Percentiles rank a stretch among this genome's conserved stretches.
Conservation (phyloP, 768 basidiomycete species). For the Russula dissimulans region DNA sequence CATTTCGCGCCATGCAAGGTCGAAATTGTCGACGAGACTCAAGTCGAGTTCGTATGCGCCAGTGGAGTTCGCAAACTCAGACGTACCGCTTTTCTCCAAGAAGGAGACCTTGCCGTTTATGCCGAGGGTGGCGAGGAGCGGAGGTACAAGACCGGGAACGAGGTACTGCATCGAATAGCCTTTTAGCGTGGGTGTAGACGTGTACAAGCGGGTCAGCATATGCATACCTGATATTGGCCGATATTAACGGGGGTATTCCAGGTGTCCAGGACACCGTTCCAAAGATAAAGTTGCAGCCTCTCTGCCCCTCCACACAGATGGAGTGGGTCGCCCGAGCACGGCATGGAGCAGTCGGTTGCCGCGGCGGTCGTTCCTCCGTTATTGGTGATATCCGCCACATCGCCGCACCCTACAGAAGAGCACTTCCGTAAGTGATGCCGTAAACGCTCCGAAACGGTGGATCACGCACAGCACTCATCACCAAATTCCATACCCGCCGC, state of each 20-base stretch:
- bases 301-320: slow-evolving; percentile 57
- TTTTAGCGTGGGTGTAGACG: background rate
- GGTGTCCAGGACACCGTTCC: slow-evolving; percentile 33
- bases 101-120: slow-evolving; percentile 77
- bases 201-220: background rate
- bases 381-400: slow-evolving; percentile 41
- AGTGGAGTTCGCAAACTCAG: slow-evolving; percentile 52
- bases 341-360: slow-evolving; percentile 34
- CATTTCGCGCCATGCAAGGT: slow-evolving; percentile 62
- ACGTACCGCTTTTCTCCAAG: slow-evolving; percentile 65
- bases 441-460: background rate
- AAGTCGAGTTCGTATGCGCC: slow-evolving; percentile 75
- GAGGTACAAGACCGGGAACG: slow-evolving; percentile 55
- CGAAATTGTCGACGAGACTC: slow-evolving; percentile 37
- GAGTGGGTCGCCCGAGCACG: slow-evolving; percentile 62
- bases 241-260: slow-evolving; percentile 60
- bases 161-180: slow-evolving; percentile 28
- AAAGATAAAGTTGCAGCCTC: slow-evolving; percentile 35
- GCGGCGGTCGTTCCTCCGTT: slow-evolving; percentile 27
- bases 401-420: slow-evolving; percentile 53
- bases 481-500: slow-evolving; percentile 64
- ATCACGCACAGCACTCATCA: slow-evolving; percentile 60
- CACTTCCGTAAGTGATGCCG: background rate
- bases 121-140: slow-evolving; percentile 65
- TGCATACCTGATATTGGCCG: slow-evolving; percentile 59